These are phyloP conservation scores for Populus pruinosa DNA, from an alignment of 345 rosid species.

Conservation along the genomic window DNA sequence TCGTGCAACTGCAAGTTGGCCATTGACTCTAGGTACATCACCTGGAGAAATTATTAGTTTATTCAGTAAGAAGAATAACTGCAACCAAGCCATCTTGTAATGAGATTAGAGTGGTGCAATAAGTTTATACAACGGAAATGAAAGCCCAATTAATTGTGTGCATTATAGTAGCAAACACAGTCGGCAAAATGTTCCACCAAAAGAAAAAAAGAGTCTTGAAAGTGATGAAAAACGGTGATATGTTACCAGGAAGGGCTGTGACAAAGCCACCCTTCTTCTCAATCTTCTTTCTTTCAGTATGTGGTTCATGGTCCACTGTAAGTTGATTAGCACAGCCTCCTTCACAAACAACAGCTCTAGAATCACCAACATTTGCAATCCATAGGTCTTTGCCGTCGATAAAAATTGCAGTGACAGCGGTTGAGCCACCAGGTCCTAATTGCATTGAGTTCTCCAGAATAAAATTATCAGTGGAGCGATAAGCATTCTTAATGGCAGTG, in stretches of 20 bases:
- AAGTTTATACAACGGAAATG: too few species aligned
- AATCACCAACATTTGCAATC: slow-evolving; percentile 62
- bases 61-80: slow-evolving; percentile 3
- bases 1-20: slow-evolving; percentile 59
- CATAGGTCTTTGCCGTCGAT: slow-evolving; percentile 59
- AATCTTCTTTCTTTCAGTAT: slow-evolving; percentile 39
- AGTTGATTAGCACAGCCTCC: slow-evolving; percentile 53
- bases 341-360: slow-evolving; percentile 57
- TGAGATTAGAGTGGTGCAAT: not conserved
- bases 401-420: slow-evolving; percentile 59
- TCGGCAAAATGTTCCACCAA: too few species aligned
- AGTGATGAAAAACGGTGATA: not conserved
- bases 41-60: slow-evolving; percentile 34
- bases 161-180: too few species aligned
- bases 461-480: slow-evolving; percentile 41
- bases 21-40: slow-evolving; percentile 60
- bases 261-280: slow-evolving; percentile 58
- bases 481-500: slow-evolving; percentile 45
- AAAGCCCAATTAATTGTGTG: too few species aligned
- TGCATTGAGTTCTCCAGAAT: slow-evolving; percentile 50
- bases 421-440: slow-evolving; percentile 60
- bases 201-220: not conserved
- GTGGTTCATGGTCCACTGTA: slow-evolving; percentile 57
- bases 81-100: not conserved
- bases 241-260: slow-evolving; percentile 47